Percentiles rank a stretch among this genome's conserved stretches.
Evolutionary conservation across 305 asterid species (phyloP).

Genomic region (Fraxinus latifolia): DNA sequence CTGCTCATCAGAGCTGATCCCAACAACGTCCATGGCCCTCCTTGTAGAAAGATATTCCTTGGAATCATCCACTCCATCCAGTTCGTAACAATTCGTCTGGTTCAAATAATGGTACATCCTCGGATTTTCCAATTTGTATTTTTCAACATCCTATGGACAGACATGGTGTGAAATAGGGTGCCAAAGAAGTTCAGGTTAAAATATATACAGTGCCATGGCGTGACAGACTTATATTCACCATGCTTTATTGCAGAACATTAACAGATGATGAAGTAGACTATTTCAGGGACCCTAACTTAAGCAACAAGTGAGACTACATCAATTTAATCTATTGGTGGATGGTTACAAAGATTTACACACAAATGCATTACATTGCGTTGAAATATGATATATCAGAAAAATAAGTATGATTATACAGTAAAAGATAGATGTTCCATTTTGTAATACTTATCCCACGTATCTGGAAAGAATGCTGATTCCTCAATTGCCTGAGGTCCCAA

Average conservation of each 20-base stretch:
- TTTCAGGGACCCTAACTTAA: not conserved
- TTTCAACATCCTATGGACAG: constrained; percentile 56
- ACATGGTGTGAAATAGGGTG: not conserved
- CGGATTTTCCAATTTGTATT: constrained; percentile 72
- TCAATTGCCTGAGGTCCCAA: not conserved
- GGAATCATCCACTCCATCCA: constrained; percentile 75
- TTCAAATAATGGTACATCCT: constrained; percentile 77
- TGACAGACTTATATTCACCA: not conserved
- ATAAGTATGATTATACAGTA: not conserved
- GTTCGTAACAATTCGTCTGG: constrained; percentile 67
- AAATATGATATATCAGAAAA: not conserved
- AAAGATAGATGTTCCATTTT: not conserved
- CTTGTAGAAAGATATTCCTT: constrained; percentile 74
- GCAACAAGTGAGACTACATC: not conserved
- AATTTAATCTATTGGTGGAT: not conserved
- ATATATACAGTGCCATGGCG: not conserved
- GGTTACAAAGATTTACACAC: not conserved
- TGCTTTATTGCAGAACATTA: not conserved
- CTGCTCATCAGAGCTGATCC: constrained; percentile 78
- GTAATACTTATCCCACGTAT: not conserved
- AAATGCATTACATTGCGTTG: not conserved
- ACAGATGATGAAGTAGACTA: not conserved
- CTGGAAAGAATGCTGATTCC: not conserved
- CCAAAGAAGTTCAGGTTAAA: constrained; percentile 1
- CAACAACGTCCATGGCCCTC: constrained; percentile 89